A percentile compares a stretch with the other conserved stretches of the same genome.
Evolutionary conservation across 192 early-diverging fungal species (phyloP).

Genomic region (Funneliformis mosseae): DNA sequence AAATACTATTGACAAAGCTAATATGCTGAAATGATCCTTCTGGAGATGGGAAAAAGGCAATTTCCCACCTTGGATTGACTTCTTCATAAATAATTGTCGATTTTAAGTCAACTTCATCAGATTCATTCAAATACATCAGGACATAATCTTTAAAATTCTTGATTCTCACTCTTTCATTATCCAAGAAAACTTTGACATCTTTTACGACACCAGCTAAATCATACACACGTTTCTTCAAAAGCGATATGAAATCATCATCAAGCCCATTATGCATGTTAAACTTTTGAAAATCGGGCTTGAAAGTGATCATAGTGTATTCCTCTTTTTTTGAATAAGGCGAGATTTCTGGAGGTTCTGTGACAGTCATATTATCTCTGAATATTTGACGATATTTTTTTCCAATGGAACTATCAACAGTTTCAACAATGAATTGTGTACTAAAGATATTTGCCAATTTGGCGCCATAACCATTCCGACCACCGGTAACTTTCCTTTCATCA

Average conservation of each 20-base stretch:
- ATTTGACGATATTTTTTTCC: constrained; percentile 83
- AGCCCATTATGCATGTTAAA: constrained; percentile 76
- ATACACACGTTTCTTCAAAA: constrained; percentile 91
- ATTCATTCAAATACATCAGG: constrained; percentile 65
- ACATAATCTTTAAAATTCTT: constrained; percentile 91
- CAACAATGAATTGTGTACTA: constrained; percentile 90
- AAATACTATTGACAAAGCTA: constrained; percentile 96
- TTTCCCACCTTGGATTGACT: constrained; percentile 87
- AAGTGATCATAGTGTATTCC: constrained; percentile 91
- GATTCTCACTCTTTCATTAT: constrained; percentile 80
- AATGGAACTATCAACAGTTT: constrained; percentile 78
- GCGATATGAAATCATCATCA: constrained; percentile 83
- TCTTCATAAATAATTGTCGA: constrained; percentile 73
- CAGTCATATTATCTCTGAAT: constrained; percentile 88
- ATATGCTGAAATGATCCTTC: constrained; percentile 97
- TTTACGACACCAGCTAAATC: constrained; percentile 88
- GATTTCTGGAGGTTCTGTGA: constrained; percentile 75
- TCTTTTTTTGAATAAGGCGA: constrained; percentile 65
- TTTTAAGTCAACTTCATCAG: constrained; percentile 35
- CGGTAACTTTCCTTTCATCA: constrained; percentile 90
- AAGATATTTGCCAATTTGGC: constrained; percentile 98
- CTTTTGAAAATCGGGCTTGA: constrained; percentile 89
- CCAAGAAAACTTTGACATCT: constrained; percentile 85
- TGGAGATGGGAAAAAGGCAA: constrained; percentile 79
- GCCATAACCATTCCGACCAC: constrained; percentile 94